A percentile compares a stretch with the other conserved stretches of the same genome.
Conservation (phyloP, 139 green algal species). For the Mychonastes homosphaera region DNA sequence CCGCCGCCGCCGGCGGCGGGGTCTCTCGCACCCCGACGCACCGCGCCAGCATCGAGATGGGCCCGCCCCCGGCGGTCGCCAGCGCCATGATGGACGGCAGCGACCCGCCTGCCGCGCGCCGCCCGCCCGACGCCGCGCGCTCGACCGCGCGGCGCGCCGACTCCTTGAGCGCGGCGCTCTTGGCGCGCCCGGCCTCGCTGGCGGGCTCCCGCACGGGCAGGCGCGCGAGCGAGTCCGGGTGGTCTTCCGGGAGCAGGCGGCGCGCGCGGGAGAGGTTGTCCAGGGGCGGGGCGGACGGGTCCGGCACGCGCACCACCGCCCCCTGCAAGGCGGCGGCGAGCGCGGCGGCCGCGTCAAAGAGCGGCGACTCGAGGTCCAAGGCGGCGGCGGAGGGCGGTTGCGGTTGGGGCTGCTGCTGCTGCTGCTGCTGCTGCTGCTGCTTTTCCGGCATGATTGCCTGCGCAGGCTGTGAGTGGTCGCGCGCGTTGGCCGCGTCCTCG, state of each 20-base stretch:
- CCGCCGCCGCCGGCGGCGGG: too few relatives aligned
- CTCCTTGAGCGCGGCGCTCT: slow-evolving; percentile 13
- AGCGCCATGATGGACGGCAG: slow-evolving; percentile 9
- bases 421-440: slow-evolving; percentile 9
- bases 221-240: not conserved
- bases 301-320: too few relatives aligned
- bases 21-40: too few relatives aligned
- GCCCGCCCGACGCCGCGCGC: slow-evolving; percentile 5
- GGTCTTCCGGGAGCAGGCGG: not conserved
- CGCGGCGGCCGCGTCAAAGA: not conserved
- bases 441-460: slow-evolving; percentile 13
- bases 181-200: slow-evolving; percentile 19
- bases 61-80: slow-evolving; percentile 16
- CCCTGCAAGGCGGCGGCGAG: too few relatives aligned
- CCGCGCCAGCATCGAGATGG: slow-evolving; percentile 30
- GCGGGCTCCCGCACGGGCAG: slow-evolving; percentile 10
- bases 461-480: too few relatives aligned
- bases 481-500: too few relatives aligned
- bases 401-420: slow-evolving; percentile 1
- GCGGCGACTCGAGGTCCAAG: not conserved
- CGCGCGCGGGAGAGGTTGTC: not conserved
- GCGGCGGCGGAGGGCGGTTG: not conserved
- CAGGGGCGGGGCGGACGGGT: not conserved
- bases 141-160: slow-evolving; percentile 5
- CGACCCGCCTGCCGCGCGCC: not conserved